These are phyloP conservation scores for Rubroboletus satanas DNA, from an alignment of 768 basidiomycete genomes.

Conservation along the genomic window DNA sequence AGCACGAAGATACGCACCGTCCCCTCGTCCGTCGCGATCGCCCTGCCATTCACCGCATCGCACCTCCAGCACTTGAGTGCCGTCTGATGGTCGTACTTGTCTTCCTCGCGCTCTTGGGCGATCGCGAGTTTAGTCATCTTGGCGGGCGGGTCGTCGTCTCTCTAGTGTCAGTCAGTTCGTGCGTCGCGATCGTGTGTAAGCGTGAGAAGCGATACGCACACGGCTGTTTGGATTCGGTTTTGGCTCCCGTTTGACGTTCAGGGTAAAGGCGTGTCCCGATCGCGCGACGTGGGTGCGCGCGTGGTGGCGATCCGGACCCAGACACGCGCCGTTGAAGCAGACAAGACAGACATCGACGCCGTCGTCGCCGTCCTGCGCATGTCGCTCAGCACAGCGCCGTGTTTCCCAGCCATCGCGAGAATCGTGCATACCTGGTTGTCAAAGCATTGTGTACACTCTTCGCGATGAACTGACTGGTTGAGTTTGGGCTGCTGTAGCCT, in stretches of 20 bases:
- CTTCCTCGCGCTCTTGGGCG: constrained; percentile 79
- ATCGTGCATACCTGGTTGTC: constrained; percentile 69
- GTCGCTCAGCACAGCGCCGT: neutral
- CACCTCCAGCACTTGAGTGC: constrained; percentile 76
- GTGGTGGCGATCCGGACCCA: constrained; percentile 60
- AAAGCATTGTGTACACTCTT: constrained; percentile 98
- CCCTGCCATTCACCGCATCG: constrained; percentile 45
- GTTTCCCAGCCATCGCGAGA: neutral
- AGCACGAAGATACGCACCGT: constrained; percentile 26
- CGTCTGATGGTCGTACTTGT: constrained; percentile 72
- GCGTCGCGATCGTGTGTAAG: too few species aligned
- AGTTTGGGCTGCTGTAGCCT: constrained; percentile 54
- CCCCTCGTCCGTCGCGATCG: constrained; percentile 37
- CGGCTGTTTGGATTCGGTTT: constrained; percentile 58
- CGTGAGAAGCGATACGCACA: constrained; percentile 43
- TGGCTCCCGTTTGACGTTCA: constrained; percentile 74
- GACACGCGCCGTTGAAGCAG: constrained; percentile 95
- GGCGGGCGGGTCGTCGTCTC: constrained; percentile 75
- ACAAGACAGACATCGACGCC: constrained; percentile 87
- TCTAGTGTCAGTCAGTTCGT: constrained; percentile 37
- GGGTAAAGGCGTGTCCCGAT: constrained; percentile 68
- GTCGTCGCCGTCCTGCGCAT: constrained; percentile 55
- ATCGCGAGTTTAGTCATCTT: constrained; percentile 92
- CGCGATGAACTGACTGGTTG: constrained; percentile 74
- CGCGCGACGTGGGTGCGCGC: constrained; percentile 67